Evolutionary conservation across 2,329 filamentous ascomycete genomes (phyloP).

Genomic region (Paradendryphiella salina): DNA sequence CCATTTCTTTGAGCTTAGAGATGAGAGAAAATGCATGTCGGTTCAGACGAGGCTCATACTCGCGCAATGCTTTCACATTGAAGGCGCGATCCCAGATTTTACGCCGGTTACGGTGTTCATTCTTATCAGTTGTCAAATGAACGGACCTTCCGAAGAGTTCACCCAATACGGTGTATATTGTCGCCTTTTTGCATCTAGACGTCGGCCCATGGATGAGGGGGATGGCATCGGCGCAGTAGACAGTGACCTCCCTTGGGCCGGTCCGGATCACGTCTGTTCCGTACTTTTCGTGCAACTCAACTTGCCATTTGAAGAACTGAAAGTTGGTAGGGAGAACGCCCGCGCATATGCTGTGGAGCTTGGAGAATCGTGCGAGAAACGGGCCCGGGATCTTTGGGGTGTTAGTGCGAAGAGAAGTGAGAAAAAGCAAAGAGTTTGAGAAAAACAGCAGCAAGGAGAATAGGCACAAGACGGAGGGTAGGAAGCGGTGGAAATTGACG

Average conservation of each 20-base stretch:
- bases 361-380: constrained; percentile 42
- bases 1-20: constrained; percentile 27
- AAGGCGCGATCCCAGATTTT: constrained; percentile 43
- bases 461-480: not conserved
- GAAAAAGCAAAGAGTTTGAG: not conserved
- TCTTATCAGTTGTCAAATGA: constrained; percentile 35
- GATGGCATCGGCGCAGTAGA: constrained; percentile 36
- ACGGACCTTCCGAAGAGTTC: constrained; percentile 29
- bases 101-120: constrained; percentile 36
- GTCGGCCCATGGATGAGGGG: constrained; percentile 35
- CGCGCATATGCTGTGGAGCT: constrained; percentile 44
- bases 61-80: constrained; percentile 40
- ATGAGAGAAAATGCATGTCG: constrained; percentile 35
- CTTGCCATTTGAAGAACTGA: constrained; percentile 33
- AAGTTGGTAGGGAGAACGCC: constrained; percentile 23
- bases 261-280: constrained; percentile 40
- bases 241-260: constrained; percentile 41
- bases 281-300: constrained; percentile 35
- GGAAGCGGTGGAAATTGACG: not conserved
- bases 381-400: constrained; percentile 45
- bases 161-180: constrained; percentile 29
- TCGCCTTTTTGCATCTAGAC: constrained; percentile 36
- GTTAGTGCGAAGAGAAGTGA: not conserved
- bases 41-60: constrained; percentile 43
- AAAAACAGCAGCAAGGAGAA: not conserved